Percentiles rank a stretch among this genome's conserved stretches.
Evolutionary conservation across 371 early-diverging fungal genomes (phyloP).

Genomic region (Batkoa obscura): DNA sequence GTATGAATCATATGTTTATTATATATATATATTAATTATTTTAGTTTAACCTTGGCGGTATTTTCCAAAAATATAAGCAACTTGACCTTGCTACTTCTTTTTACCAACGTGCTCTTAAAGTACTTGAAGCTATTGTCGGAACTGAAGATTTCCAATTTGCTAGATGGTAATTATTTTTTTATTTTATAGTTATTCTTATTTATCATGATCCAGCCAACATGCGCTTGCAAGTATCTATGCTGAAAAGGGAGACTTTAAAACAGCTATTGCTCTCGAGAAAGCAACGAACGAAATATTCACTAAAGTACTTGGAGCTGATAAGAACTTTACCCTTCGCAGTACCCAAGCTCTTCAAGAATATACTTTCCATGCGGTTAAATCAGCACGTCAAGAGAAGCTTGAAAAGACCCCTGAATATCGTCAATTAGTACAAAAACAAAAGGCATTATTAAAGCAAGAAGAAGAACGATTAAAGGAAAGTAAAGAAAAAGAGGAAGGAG

Average conservation of each 20-base stretch:
- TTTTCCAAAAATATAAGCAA: conserved; percentile 3
- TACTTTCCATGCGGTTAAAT: conserved; percentile 28
- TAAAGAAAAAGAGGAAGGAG: conserved; percentile 4
- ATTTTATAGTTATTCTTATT: background rate
- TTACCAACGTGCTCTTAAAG: conserved; percentile 49
- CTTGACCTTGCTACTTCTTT: conserved; percentile 20
- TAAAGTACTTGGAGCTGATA: conserved; percentile 45
- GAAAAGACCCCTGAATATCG: background rate
- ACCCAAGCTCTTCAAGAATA: conserved; percentile 51
- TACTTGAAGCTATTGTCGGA: conserved; percentile 50
- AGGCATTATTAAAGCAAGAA: background rate
- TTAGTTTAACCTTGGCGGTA: background rate
- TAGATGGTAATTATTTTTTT: conserved; percentile 16
- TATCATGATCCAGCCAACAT: conserved; percentile 25
- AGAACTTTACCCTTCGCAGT: conserved; percentile 50
- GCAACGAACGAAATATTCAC: conserved; percentile 47
- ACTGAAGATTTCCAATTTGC: conserved; percentile 52
- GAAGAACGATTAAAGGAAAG: background rate
- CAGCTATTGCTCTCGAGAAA: conserved; percentile 52
- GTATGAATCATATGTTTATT: conserved; percentile 18
- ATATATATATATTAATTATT: background rate
- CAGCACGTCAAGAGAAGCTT: conserved; percentile 14
- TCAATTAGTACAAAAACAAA: background rate
- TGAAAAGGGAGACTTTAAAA: conserved; percentile 49
- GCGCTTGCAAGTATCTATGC: conserved; percentile 45